Evolutionary conservation across 2,329 filamentous ascomycete genomes (phyloP), one percentile per base, ranked within the genome.

Genomic region (Ramichloridium luteum): DNA sequence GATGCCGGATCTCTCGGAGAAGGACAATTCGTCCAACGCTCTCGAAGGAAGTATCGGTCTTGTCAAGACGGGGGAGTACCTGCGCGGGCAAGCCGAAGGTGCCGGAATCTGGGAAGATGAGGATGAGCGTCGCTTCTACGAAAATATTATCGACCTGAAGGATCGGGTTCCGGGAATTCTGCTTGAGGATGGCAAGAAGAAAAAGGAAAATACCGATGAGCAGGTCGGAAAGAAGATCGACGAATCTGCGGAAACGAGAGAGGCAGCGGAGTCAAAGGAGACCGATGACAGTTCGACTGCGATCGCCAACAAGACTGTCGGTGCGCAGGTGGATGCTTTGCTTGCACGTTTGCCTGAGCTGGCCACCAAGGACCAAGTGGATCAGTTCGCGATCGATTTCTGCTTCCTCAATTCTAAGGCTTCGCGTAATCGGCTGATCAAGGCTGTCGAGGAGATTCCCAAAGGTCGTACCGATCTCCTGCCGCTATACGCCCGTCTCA

Each of bases 361-460:
- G 31, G 88, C 82, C 22, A 88, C 73, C 50, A 96, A 94, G 52
- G 92, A 98, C 30, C 67, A 76, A 30, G 83, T 94, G 33, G 90
- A 98, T 51, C 79, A 94, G 54, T 77, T 82, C 28, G 90, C 92
- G 5, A 80, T 94, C 39, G 88, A 96, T 50, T 98, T 98, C 53
- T 96, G 90, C 60, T 98, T 94, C 50, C 67, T 98, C 37, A 98
- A 98, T 55, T 98, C 90, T 1, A 98, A 98, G 53, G 90, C 90
- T 6, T 98, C 92, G 1, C 77, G 92, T 17, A 98, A 98, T 55
- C 74, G 90, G 29, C 70, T 98, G 2, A 70, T 96, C 53, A 96
- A 94, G 57, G 82, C 85, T 16, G 65, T 98, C 27, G 88, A 92
- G 28, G 90, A 98, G 44, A 79, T 96, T 10, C 90, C 90, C 3